Conservation (phyloP, 176 grass and related monocot species). For the Coix lacrymajobi region DNA sequence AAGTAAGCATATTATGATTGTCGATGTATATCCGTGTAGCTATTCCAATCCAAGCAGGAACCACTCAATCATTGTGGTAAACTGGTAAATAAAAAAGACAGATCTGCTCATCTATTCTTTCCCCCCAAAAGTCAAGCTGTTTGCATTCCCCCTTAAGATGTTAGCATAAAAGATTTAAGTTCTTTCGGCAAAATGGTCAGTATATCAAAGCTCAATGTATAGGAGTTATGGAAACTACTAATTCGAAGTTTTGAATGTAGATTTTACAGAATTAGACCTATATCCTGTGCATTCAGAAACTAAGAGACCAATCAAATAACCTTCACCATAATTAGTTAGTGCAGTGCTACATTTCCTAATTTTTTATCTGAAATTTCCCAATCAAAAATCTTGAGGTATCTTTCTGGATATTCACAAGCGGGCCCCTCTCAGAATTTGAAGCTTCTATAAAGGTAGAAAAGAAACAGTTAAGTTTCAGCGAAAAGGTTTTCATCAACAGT, state of each 20-base stretch:
- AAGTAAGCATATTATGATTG: neutral
- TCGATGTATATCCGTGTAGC: neutral
- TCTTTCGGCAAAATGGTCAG: neutral
- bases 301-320: neutral
- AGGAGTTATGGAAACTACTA: neutral
- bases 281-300: neutral
- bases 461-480: neutral
- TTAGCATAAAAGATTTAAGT: neutral
- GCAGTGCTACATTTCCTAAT: neutral
- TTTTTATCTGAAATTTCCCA: neutral
- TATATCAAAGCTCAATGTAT: neutral
- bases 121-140: neutral
- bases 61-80: neutral
- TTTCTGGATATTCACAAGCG: neutral
- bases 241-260: neutral
- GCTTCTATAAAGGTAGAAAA: neutral
- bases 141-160: neutral
- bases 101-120: neutral
- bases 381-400: neutral
- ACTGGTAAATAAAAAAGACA: neutral
- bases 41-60: neutral
- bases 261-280: neutral
- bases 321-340: neutral
- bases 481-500: neutral
- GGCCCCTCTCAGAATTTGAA: neutral